Conservation (phyloP, 2,329 filamentous ascomycete genomes). For the Ophiostoma pallidulum region DNA sequence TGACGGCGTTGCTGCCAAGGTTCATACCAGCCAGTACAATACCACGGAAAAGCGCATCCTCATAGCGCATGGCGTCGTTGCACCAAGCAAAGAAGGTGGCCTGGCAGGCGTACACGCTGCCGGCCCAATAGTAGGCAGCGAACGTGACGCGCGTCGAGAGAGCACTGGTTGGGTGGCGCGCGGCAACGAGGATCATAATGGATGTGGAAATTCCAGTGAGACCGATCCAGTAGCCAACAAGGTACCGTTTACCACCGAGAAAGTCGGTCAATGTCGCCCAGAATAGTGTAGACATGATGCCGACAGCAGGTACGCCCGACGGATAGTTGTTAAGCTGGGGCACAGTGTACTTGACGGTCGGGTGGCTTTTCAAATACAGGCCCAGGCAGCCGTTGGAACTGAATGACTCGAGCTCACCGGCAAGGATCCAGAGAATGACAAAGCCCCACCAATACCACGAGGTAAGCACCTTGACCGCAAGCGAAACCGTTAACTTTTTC, state of each 20-base stretch:
- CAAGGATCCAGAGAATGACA: conserved; percentile 57
- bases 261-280: conserved; percentile 62
- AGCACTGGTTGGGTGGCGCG: conserved; percentile 29
- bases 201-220: conserved; percentile 54
- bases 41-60: conserved; percentile 53
- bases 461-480: conserved; percentile 41
- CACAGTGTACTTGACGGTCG: conserved; percentile 33
- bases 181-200: conserved; percentile 49
- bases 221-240: conserved; percentile 58
- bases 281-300: conserved; percentile 53
- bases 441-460: conserved; percentile 61
- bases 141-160: conserved; percentile 46
- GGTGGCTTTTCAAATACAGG: conserved; percentile 41
- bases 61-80: conserved; percentile 57
- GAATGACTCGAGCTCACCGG: conserved; percentile 63
- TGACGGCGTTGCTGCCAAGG: conserved; percentile 55
- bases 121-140: conserved; percentile 61
- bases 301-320: conserved; percentile 45
- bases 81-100: conserved; percentile 70
- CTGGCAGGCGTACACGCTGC: conserved; percentile 61
- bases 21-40: conserved; percentile 68
- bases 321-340: conserved; percentile 48
- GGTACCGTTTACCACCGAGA: conserved; percentile 51
- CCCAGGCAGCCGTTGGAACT: conserved; percentile 50
- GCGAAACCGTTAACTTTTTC: too few species aligned